A percentile compares a stretch with the other conserved stretches of the same genome.
These are phyloP conservation scores for Trichoderma asperellum DNA, from an alignment of 2,329 filamentous ascomycete species.

Conservation along the genomic window DNA sequence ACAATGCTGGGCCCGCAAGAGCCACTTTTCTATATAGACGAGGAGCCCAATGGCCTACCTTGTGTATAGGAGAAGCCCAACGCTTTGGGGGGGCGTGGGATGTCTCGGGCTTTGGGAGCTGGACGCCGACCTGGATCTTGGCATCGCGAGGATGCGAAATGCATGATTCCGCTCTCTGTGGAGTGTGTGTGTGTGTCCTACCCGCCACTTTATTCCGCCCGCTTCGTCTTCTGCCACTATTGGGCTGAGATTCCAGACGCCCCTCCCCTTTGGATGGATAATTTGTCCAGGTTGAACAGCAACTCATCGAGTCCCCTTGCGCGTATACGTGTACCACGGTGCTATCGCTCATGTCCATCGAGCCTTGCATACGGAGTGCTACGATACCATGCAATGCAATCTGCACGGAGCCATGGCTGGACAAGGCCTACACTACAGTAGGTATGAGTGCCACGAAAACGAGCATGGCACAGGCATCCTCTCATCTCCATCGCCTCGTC, in stretches of 20 bases:
- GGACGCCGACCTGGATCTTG: slow-evolving; percentile 7
- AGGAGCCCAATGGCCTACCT: neutral
- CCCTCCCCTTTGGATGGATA: neutral
- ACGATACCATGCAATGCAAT: neutral
- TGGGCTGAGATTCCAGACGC: neutral
- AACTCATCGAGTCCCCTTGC: neutral
- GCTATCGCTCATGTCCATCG: too few species aligned
- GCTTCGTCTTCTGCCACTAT: neutral
- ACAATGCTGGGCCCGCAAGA: neutral
- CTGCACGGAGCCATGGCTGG: neutral
- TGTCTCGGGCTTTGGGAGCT: slow-evolving; percentile 19
- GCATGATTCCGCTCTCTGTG: neutral
- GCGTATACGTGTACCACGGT: neutral
- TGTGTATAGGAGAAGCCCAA: neutral
- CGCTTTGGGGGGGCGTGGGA: neutral
- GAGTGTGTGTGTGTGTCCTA: neutral
- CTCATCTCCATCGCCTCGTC: neutral
- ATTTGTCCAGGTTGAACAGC: neutral
- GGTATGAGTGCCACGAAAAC: neutral
- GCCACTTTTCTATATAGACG: neutral
- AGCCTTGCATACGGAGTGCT: neutral
- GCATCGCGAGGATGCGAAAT: neutral
- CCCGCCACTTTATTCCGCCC: neutral
- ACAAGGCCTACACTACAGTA: neutral
- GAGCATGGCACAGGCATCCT: neutral